phyloP scores from a whole-genome alignment of 257 asterid species.

The Perilla frutescens region DNA sequence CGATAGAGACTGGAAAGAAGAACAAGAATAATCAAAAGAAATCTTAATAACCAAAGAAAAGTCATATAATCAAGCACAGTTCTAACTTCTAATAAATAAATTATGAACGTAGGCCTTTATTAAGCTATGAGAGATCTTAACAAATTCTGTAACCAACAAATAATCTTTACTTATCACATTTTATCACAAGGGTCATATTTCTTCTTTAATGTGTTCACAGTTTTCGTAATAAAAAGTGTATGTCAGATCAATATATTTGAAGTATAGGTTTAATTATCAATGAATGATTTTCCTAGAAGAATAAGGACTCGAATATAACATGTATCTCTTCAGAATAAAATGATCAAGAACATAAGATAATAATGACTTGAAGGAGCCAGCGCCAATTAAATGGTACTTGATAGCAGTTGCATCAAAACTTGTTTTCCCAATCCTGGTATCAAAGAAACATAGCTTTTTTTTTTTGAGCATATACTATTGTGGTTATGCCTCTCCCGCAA shows the following conservation, averaged over 20 bases:
- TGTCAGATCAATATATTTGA: not conserved
- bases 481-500: not conserved
- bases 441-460: too few species aligned
- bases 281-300: not conserved
- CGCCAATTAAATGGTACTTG: not conserved
- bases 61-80: not conserved
- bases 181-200: conserved; percentile 1
- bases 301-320: not conserved
- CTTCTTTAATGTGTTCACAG: not conserved
- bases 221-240: too few species aligned
- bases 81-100: not conserved
- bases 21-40: not conserved
- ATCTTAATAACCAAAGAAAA: not conserved
- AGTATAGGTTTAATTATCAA: not conserved
- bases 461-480: not conserved
- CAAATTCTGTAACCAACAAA: not conserved
- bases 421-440: not conserved
- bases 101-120: not conserved
- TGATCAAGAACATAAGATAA: not conserved
- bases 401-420: conserved; percentile 1
- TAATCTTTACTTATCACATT: not conserved
- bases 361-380: conserved; percentile 1
- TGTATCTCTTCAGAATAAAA: not conserved
- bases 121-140: not conserved
- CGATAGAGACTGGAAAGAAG: not conserved